A percentile compares a stretch with the other conserved stretches of the same genome.
Evolutionary conservation across 176 grass and related monocot species (phyloP).

Genomic region (Ensete ventricosum): DNA sequence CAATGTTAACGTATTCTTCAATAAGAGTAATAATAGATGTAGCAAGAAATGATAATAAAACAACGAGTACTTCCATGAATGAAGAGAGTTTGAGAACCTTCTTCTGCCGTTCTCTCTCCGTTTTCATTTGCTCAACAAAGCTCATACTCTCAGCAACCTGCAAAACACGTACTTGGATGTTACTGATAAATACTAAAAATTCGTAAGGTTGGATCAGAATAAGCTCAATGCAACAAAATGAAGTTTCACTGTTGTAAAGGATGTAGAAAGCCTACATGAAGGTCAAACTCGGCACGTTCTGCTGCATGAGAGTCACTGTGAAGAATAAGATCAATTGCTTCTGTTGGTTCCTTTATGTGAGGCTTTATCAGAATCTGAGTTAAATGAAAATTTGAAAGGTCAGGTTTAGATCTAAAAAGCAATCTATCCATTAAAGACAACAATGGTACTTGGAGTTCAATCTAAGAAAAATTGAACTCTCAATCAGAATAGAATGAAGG

Average conservation of each 20-base stretch:
- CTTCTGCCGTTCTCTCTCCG: slow-evolving; percentile 3
- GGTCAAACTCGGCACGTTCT: slow-evolving; percentile 15
- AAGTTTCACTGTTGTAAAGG: neutral
- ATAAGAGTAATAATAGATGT: neutral
- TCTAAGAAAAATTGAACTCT: too few species aligned
- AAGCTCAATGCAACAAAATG: neutral
- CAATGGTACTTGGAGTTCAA: too few species aligned
- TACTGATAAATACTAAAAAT: neutral
- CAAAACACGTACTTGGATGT: neutral
- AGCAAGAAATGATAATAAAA: neutral
- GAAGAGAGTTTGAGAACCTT: neutral
- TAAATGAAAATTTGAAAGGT: neutral
- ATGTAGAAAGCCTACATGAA: slow-evolving; percentile 3
- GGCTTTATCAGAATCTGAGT: neutral
- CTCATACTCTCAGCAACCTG: slow-evolving; percentile 9
- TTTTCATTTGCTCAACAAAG: slow-evolving; percentile 12
- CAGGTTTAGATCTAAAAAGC: too few species aligned
- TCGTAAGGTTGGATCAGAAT: neutral
- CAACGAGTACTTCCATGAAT: too few species aligned
- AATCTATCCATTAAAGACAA: too few species aligned
- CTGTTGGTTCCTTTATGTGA: slow-evolving; percentile 3
- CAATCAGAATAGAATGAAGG: too few species aligned
- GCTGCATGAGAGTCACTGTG: slow-evolving; percentile 10
- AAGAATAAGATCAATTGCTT: slow-evolving; percentile 12
- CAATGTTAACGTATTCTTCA: neutral